phyloP scores from a whole-genome alignment of 352 stramenopile species.

The Blastocystis sp. region DNA sequence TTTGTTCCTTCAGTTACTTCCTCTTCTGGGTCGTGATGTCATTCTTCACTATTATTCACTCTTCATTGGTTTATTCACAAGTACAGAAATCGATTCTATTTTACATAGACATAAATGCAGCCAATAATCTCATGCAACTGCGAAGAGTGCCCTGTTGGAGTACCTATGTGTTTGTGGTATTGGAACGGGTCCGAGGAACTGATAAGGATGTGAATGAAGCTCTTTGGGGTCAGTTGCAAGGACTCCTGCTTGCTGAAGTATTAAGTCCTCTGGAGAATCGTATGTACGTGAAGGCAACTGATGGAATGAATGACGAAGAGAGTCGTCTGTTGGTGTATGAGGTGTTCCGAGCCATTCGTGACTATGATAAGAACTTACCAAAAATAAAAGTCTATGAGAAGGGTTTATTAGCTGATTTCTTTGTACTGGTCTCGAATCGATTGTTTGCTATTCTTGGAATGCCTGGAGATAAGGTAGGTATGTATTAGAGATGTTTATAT shows the following conservation, averaged over 20 bases:
- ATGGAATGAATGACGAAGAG: neutral
- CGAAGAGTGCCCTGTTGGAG: slow-evolving; percentile 15
- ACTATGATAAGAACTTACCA: neutral
- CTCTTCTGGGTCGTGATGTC: neutral
- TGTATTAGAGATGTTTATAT: neutral
- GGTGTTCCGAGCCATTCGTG: slow-evolving; percentile 35
- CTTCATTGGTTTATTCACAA: slow-evolving; percentile 45
- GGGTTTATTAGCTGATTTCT: slow-evolving; percentile 43
- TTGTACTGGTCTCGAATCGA: slow-evolving; percentile 19
- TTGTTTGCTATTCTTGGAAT: slow-evolving; percentile 29
- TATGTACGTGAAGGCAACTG: slow-evolving; percentile 1
- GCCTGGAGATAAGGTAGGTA: slow-evolving; percentile 10
- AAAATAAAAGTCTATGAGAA: neutral
- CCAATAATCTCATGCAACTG: slow-evolving; percentile 29
- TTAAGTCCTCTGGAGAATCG: slow-evolving; percentile 43
- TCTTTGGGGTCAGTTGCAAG: slow-evolving; percentile 42
- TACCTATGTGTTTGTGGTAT: slow-evolving; percentile 14
- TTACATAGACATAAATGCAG: slow-evolving; percentile 44
- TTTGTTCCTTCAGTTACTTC: slow-evolving; percentile 52
- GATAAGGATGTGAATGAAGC: neutral
- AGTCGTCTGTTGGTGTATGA: neutral
- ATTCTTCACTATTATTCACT: slow-evolving; percentile 31
- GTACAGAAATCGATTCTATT: neutral
- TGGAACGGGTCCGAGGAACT: neutral
- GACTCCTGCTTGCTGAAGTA: slow-evolving; percentile 6